A percentile compares a stretch with the other conserved stretches of the same genome.
Conservation (phyloP, 164 flowering plant genomes). For the Piper betle region DNA sequence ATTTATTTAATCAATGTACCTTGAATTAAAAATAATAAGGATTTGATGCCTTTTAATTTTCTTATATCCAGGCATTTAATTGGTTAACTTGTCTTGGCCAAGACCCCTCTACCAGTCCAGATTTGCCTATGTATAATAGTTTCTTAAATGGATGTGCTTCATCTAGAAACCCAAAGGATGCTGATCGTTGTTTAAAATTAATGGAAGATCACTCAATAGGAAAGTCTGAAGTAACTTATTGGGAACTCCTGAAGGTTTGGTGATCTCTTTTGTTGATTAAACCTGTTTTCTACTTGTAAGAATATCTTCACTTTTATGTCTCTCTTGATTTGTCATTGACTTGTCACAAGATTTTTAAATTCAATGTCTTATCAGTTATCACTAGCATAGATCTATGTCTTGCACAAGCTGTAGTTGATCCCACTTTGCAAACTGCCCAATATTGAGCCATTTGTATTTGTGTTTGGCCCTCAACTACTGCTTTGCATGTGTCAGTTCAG, state of each 20-base stretch:
- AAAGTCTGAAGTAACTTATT: constrained; percentile 58
- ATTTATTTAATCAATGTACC: not conserved
- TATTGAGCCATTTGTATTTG: no score
- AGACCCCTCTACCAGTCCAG: constrained; percentile 17
- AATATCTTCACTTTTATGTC: not conserved
- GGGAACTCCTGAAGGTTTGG: constrained; percentile 63
- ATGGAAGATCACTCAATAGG: constrained; percentile 57
- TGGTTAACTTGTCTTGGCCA: constrained; percentile 35
- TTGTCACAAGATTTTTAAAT: no score
- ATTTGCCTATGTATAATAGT: constrained; percentile 37
- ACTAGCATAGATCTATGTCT: no score
- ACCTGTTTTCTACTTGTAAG: not conserved
- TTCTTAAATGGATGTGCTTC: constrained; percentile 41
- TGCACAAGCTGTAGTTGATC: no score
- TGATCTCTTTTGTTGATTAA: not conserved
- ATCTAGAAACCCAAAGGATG: constrained; percentile 21
- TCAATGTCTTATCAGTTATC: no score
- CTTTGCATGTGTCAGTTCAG: no score
- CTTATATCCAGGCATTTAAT: constrained; percentile 42
- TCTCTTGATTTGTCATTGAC: no score
- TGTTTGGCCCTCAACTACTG: no score
- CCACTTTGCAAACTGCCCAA: no score
- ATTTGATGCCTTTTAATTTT: not conserved
- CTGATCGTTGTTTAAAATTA: constrained; percentile 44
- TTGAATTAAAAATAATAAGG: no score